phyloP scores from a whole-genome alignment of 2,329 filamentous ascomycete genomes.

The Epichloe uncinata region DNA sequence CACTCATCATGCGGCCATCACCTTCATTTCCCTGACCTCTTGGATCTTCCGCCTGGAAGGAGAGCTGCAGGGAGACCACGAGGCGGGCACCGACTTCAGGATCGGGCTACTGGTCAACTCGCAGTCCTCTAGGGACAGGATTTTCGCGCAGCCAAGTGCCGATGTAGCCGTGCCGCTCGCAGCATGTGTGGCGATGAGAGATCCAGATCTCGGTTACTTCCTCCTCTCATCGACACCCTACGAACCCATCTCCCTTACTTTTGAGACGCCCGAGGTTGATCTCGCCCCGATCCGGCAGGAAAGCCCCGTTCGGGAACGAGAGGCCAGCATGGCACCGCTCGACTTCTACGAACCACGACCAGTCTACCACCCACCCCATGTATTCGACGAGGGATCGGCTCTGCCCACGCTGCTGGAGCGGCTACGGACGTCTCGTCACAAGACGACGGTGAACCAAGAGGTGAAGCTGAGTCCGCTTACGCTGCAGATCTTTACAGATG shows the following conservation, averaged over 20 bases:
- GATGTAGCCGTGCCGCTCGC: constrained; percentile 36
- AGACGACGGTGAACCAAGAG: constrained; percentile 50
- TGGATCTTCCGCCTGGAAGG: constrained; percentile 53
- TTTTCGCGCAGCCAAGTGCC: constrained; percentile 39
- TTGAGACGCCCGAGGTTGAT: constrained; percentile 44
- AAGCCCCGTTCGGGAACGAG: constrained; percentile 29
- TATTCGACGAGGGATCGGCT: constrained; percentile 43
- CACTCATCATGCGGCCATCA: constrained; percentile 47
- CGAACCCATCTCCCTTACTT: constrained; percentile 45
- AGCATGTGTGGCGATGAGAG: constrained; percentile 39
- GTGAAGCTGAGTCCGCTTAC: constrained; percentile 58
- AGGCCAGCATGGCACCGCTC: constrained; percentile 29
- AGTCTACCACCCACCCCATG: constrained; percentile 48
- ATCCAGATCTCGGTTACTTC: constrained; percentile 52
- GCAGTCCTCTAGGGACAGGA: constrained; percentile 42
- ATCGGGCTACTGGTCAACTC: constrained; percentile 46
- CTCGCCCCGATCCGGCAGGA: constrained; percentile 29
- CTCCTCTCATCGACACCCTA: constrained; percentile 45
- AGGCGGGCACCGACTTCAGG: constrained; percentile 47
- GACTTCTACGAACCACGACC: constrained; percentile 51
- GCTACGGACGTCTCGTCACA: constrained; percentile 45
- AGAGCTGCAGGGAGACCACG: constrained; percentile 42
- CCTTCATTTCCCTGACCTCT: constrained; percentile 43
- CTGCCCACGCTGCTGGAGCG: constrained; percentile 43
- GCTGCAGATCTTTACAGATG: constrained; percentile 57